Base-by-base conservation (phyloP, 805 yeast species). In the Saturnispora diversa region DNA sequence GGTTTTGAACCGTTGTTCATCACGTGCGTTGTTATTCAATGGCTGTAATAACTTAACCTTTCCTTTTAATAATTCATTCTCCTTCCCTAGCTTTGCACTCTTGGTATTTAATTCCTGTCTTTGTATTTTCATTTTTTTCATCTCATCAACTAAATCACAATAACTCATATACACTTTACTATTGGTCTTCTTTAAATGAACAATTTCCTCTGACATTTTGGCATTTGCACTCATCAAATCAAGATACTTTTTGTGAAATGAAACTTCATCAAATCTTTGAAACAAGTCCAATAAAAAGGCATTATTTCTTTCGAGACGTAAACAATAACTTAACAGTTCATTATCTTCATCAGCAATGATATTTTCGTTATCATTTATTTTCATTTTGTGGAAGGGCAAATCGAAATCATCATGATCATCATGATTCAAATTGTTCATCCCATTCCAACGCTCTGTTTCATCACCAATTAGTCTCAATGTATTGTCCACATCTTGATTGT, bases 141-240 rank as follows among this genome's bases (percentile, higher is more conserved):
- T 27, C 13, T 46, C 46, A 12, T 46, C 44, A 22, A 50, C 39
- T 20, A 55, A 40, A 25, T 50, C 54, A 32, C 44, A 53, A 35
- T 55, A 55, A 25, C 56, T 55, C 6, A 48, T 47, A 33, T 49
- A 55, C 2, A 55, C 51, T 39, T 50, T 51, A 21, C 47, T 46
- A 40, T 53, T 53, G 4, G 53, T 42, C 13, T 43, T 44, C 30
- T 52, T 45, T 19, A 54, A 51, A 6, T 45, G 30, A 7, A 47
- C 46, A 35, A 50, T 50, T 21, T 55, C 58, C 7, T 34, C 28
- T 13, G 37, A 27, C 8, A 46, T 22, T 12, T 34, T 36, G 16
- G 23, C 34, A 16, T 42, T 43, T 5, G 33, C 25, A 4, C 23
- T 10, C 1, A 39, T 26, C 16, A 47, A 33, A 13, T 48, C 48